Evolutionary conservation across 176 grass and related monocot species (phyloP), one percentile per base, ranked within the genome.

Genomic region (Oryza brachyantha): DNA sequence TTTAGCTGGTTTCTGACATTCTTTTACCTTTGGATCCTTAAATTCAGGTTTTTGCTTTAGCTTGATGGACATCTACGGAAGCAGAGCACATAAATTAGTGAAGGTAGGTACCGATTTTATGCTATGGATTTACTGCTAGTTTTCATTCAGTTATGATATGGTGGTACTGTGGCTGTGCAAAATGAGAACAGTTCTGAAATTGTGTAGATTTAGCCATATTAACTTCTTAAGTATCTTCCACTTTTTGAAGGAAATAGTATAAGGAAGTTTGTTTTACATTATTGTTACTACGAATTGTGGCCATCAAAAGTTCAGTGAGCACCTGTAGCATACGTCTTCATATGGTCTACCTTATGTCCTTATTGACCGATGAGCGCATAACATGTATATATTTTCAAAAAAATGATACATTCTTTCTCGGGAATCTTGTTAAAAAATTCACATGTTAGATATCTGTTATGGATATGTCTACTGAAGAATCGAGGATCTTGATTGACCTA

Each of bases 61-160:
- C 43, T 81, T 43, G 27, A 59, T 37, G 21, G 64, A 5, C 16
- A 43, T 70, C 76, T 1, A 2, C 28, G 41, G 42, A 21, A 70
- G 4, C 46, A 71, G 28, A 72, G 25, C 7, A 13, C 76, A 36
- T 35, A 50, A 71, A 35, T 31, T 40, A 24, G 58, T 46, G 8
- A 89, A 66, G 87, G 82, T 85, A 76, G n/a, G n/a, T n/a, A n/a
- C n/a, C n/a, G n/a, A 32, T 32, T 32, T 32, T 32, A 32, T 45
- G 38, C 54, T 68, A 7, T 67, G 10, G 10, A 6, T 63, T 25
- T 79, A 21, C 48, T 78, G 24, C 5, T 73, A 38, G 7, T 60
- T 86, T 31, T 27, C 2, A 1, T 66, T 79, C 59, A 29, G 13
- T 41, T 63, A 29, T 3, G 28, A 63, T 22, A 31, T 10, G 19